Percentiles rank a stretch among this genome's conserved stretches.
These are phyloP conservation scores for Neopestalotiopsis sp. DNA, from an alignment of 2,329 filamentous ascomycete species.

Conservation along the genomic window DNA sequence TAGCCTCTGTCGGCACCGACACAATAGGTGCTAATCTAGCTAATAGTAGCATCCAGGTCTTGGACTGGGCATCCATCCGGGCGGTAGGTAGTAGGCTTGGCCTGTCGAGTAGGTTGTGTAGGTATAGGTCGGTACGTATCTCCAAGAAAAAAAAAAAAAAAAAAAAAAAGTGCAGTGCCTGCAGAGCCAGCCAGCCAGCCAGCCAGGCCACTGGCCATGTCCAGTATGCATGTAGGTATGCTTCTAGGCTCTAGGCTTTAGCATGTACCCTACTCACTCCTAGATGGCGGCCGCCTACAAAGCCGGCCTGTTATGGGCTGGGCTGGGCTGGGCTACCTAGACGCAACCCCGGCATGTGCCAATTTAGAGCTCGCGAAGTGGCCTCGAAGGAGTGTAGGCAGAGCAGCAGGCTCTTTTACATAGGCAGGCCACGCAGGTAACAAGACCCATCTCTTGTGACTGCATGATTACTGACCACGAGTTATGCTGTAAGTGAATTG, in stretches of 20 bases:
- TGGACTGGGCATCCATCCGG: conserved; percentile 6
- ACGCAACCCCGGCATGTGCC: conserved; percentile 12
- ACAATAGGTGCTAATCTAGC: not conserved
- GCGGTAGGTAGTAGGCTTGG: not conserved
- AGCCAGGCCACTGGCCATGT: no score
- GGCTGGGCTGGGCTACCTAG: conserved; percentile 6
- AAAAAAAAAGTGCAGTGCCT: no score
- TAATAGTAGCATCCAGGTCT: not conserved
- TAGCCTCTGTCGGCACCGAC: conserved; percentile 16
- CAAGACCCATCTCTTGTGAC: not conserved
- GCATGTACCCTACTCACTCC: not conserved
- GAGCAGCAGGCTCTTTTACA: not conserved
- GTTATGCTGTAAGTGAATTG: not conserved
- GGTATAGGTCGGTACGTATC: not conserved
- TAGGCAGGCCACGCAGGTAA: not conserved
- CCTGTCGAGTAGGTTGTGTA: not conserved
- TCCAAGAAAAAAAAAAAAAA: not conserved
- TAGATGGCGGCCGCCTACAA: not conserved
- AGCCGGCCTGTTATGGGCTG: conserved; percentile 2
- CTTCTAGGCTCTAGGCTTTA: not conserved
- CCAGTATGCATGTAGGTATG: not conserved
- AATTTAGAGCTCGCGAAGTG: conserved; percentile 10
- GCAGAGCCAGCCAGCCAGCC: no score
- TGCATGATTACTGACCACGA: not conserved
- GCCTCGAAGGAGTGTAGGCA: conserved; percentile 8